phyloP scores from a whole-genome alignment of 345 rosid species.

The Diplotaxis tenuifolia region DNA sequence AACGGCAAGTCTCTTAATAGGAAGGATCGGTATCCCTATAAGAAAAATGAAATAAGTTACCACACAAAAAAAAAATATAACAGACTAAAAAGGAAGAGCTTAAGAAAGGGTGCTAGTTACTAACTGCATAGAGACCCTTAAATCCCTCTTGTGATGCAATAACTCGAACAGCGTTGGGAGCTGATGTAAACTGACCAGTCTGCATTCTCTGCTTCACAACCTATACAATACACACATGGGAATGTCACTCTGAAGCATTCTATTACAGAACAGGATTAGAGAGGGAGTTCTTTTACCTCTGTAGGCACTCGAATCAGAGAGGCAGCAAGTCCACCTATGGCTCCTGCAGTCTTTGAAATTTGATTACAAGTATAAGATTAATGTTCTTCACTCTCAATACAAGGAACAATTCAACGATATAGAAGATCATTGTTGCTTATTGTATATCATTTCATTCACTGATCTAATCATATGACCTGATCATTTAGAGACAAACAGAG shows the following conservation, averaged over 20 bases:
- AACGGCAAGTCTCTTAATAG: conserved; percentile 88
- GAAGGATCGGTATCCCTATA: conserved; percentile 89
- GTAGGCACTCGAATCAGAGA: conserved; percentile 94
- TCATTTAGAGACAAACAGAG: conserved; percentile 1
- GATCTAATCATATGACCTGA: neutral
- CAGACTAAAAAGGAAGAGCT: conserved; percentile 8
- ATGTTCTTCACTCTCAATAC: conserved; percentile 2
- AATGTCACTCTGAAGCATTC: neutral
- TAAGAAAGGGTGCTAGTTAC: conserved; percentile 17
- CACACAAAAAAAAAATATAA: neutral
- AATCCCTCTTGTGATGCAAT: conserved; percentile 76
- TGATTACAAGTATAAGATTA: neutral
- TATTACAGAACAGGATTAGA: neutral
- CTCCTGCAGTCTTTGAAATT: conserved; percentile 77
- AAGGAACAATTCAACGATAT: conserved; percentile 1
- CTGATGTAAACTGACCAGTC: conserved; percentile 85
- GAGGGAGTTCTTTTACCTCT: conserved; percentile 47
- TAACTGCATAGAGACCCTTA: conserved; percentile 87
- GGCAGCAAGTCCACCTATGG: conserved; percentile 90
- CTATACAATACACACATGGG: conserved; percentile 38
- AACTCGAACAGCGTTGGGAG: conserved; percentile 78
- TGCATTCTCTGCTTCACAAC: conserved; percentile 97
- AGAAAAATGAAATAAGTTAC: conserved; percentile 5
- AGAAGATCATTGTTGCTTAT: neutral
- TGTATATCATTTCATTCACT: neutral